These are phyloP conservation scores for Patellaria atrata DNA, from an alignment of 495 filamentous ascomycete genomes.

Conservation along the genomic window DNA sequence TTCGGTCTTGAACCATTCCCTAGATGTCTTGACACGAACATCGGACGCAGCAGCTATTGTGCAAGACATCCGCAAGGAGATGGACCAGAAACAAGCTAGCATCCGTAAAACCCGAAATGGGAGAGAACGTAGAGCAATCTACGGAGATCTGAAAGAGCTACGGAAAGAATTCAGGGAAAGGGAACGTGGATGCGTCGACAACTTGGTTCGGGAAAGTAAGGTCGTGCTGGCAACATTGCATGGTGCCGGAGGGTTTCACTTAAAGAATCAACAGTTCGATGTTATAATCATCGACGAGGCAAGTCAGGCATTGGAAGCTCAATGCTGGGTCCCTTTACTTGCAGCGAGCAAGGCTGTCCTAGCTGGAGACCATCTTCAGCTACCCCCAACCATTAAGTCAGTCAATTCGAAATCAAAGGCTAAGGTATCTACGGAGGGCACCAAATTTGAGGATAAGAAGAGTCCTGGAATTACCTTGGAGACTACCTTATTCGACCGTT, in stretches of 20 bases:
- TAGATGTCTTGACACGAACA: slow-evolving; percentile 85
- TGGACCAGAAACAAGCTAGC: slow-evolving; percentile 80
- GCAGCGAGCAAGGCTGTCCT: slow-evolving; percentile 71
- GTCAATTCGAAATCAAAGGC: slow-evolving; percentile 38
- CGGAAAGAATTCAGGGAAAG: slow-evolving; percentile 79
- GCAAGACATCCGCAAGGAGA: slow-evolving; percentile 80
- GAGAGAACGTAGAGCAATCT: slow-evolving; percentile 66
- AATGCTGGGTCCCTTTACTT: slow-evolving; percentile 92
- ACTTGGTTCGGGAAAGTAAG: slow-evolving; percentile 59
- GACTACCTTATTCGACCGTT: slow-evolving; percentile 77
- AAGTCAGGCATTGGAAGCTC: slow-evolving; percentile 87
- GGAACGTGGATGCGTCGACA: slow-evolving; percentile 64
- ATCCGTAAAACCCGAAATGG: slow-evolving; percentile 77
- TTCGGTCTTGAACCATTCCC: slow-evolving; percentile 72
- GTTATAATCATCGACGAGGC: slow-evolving; percentile 93
- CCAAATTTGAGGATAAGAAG: slow-evolving; percentile 11
- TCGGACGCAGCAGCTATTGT: slow-evolving; percentile 83
- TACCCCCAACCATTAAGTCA: slow-evolving; percentile 90
- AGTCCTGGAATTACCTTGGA: slow-evolving; percentile 44
- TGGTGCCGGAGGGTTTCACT: slow-evolving; percentile 75
- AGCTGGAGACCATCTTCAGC: slow-evolving; percentile 85
- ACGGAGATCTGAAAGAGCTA: slow-evolving; percentile 68
- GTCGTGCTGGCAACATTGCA: slow-evolving; percentile 89
- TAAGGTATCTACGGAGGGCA: slow-evolving; percentile 12
- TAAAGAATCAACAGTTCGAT: slow-evolving; percentile 72